Base-by-base conservation (phyloP, 768 basidiomycete genomes). In the Phylloporus sp. region DNA sequence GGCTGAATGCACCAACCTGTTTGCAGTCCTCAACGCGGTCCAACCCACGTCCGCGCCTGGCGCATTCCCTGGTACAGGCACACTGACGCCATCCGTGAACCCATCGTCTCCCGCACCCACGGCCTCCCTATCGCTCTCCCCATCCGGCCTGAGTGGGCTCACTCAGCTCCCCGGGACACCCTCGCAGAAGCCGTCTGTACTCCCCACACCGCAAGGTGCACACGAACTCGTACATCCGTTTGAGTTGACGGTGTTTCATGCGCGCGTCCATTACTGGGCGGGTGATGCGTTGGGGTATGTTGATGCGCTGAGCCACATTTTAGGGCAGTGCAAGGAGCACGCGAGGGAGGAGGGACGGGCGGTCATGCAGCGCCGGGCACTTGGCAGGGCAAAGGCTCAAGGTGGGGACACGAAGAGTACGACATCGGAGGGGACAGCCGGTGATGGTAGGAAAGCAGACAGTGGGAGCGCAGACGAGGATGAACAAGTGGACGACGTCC, bases 1-100 rank as follows among this genome's bases (percentile, higher is more conserved):
- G 1, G 87, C 88, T 22, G 90, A 93, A 70, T 86, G 86, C 65
- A 84, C 80, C 10, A 90, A 90, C 69, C 77, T 93, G 22, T 92
- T 88, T 66, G 70, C 79, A 16, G 84, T 85, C 23, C 79, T 92
- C 41, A 77, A 80, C 54, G 73, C 76, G 27, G 77, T 85, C 40
- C 77, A 81, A 49, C 77, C 82, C 1, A 56, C 66, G 0, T 71
- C 80, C 15, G 70, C 80, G 1, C 84, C 81, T 20, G 65, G 70
- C 39, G 82, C 80, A 63, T 73, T 90, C 40, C 82, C 86, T 56
- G 45, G 55, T 11, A 54, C 62, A 16, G 52, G 47, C 35, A 28
- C 55, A 26, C n/a, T 59, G 6, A 18, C 45, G 11, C 35, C 51
- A 0, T 51, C 53, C 11, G 11, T 36, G 5, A 48, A 53, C 39